Conservation (phyloP, 148 eudicot genomes). For the Nepenthes gracilis region DNA sequence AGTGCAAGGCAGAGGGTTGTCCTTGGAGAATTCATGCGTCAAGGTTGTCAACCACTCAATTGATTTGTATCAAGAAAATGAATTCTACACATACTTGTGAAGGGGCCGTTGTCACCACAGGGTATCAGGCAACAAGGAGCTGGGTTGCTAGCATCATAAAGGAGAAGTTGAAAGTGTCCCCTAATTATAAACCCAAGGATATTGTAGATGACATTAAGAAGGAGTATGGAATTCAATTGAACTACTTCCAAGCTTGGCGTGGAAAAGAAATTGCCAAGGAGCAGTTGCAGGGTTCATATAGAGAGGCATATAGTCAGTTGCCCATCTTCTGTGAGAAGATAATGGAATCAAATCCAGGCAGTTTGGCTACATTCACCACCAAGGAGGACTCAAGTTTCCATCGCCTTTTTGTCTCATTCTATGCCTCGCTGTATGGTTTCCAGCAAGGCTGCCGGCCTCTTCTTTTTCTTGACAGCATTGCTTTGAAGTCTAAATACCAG, state of each 20-base stretch:
- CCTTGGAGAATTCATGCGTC: conserved; percentile 99
- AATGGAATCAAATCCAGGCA: conserved; percentile 94
- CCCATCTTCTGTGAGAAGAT: conserved; percentile 76
- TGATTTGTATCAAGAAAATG: conserved; percentile 92
- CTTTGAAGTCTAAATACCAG: conserved; percentile 84
- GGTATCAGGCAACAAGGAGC: conserved; percentile 85
- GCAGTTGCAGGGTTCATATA: conserved; percentile 97
- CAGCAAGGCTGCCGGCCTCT: conserved; percentile 85
- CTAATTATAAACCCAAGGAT: conserved; percentile 92
- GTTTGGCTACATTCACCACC: conserved; percentile 85
- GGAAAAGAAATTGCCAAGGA: conserved; percentile 97
- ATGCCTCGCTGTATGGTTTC: conserved; percentile 76
- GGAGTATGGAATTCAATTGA: conserved; percentile 81
- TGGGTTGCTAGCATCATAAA: conserved; percentile 94
- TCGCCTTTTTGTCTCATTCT: conserved; percentile 80
- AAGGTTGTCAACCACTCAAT: conserved; percentile 74
- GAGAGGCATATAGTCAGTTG: conserved; percentile 76
- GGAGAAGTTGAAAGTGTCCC: conserved; percentile 68
- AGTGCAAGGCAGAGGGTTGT: conserved; percentile 90
- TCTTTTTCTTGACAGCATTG: conserved; percentile 72
- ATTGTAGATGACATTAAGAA: conserved; percentile 80
- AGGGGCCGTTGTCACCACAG: conserved; percentile 50
- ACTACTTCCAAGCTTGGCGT: conserved; percentile 95
- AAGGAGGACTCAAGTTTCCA: conserved; percentile 89
- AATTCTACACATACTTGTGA: conserved; percentile 79